These are phyloP conservation scores for Dactylella cylindrospora DNA, from an alignment of 2,329 filamentous ascomycete species.

Conservation along the genomic window DNA sequence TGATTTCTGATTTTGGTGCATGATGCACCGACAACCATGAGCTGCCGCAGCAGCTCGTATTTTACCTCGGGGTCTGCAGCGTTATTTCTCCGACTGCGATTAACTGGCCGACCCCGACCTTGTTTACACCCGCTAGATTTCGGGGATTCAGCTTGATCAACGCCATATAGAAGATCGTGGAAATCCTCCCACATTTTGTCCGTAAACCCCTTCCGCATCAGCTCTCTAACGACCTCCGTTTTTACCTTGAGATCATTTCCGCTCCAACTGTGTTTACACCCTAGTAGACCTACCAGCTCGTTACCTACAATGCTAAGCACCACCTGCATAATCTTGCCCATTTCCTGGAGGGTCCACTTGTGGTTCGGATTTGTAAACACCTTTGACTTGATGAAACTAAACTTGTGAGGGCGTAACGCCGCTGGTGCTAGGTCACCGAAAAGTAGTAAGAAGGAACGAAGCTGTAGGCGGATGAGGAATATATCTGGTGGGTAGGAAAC, in stretches of 20 bases:
- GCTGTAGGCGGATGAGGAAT: constrained; percentile 26
- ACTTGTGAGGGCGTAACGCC: constrained; percentile 2
- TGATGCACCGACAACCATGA: constrained; percentile 10
- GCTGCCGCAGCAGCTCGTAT: constrained; percentile 21
- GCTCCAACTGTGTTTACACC: neutral
- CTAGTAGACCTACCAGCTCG: constrained; percentile 7
- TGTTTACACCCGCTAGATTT: neutral
- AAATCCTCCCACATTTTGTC: constrained; percentile 22
- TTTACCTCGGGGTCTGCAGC: constrained; percentile 20
- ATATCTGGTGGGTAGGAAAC: constrained; percentile 11
- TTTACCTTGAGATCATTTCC: constrained; percentile 1
- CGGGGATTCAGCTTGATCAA: too few species aligned
- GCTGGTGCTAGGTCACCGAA: constrained; percentile 22
- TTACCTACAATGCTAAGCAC: constrained; percentile 23
- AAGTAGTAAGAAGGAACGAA: constrained; percentile 16
- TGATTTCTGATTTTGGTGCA: constrained; percentile 1
- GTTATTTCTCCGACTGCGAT: constrained; percentile 35
- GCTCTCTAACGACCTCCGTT: neutral
- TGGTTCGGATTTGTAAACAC: constrained; percentile 27
- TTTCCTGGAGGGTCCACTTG: constrained; percentile 14
- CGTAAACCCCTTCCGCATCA: constrained; percentile 19
- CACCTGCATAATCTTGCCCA: constrained; percentile 16
- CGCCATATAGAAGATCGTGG: constrained; percentile 16
- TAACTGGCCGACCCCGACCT: neutral
- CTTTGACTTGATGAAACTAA: constrained; percentile 20